Evolutionary conservation across 108 stramenopile species (phyloP).

Genomic region (Nitzschia sp.): DNA sequence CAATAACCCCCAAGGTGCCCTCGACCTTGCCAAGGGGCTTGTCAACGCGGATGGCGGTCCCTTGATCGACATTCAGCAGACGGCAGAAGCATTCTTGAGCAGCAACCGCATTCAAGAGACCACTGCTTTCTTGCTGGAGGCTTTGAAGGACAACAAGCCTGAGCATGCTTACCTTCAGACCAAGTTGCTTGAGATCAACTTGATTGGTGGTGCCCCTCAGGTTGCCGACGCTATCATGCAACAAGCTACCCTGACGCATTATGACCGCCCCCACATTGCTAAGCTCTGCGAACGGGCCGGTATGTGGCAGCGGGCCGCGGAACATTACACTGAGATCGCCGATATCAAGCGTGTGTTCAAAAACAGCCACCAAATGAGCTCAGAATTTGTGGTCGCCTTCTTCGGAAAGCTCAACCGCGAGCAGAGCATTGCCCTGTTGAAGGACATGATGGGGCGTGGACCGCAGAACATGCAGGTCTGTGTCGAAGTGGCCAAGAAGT

Average conservation of each 20-base stretch:
- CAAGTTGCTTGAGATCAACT: slow-evolving; percentile 99
- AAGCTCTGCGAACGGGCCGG: slow-evolving; percentile 98
- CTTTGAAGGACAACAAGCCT: slow-evolving; percentile 96
- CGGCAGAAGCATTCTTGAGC: slow-evolving; percentile 97
- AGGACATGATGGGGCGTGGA: slow-evolving; percentile 95
- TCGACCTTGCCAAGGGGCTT: slow-evolving; percentile 96
- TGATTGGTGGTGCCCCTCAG: slow-evolving; percentile 97
- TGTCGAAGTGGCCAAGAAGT: slow-evolving; percentile 98
- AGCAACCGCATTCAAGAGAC: slow-evolving; percentile 97
- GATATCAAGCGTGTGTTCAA: slow-evolving; percentile 99
- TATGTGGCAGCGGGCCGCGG: slow-evolving; percentile 99
- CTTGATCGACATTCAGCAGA: slow-evolving; percentile 95
- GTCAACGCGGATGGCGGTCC: slow-evolving; percentile 93
- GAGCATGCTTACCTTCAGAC: slow-evolving; percentile 99
- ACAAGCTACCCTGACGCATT: slow-evolving; percentile 97
- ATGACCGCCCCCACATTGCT: slow-evolving; percentile 96
- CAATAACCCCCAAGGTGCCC: slow-evolving; percentile 96
- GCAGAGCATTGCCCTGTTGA: slow-evolving; percentile 91
- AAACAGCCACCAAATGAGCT: slow-evolving; percentile 94
- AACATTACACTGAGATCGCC: slow-evolving; percentile 97
- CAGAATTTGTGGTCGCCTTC: slow-evolving; percentile 95
- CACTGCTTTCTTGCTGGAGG: slow-evolving; percentile 97
- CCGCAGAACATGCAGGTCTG: slow-evolving; percentile 94
- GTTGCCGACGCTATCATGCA: slow-evolving; percentile 99
- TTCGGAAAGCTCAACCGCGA: slow-evolving; percentile 97